Evolutionary conservation across 345 rosid species (phyloP), one percentile per base, ranked within the genome.

Genomic region (Kandelia obovata): DNA sequence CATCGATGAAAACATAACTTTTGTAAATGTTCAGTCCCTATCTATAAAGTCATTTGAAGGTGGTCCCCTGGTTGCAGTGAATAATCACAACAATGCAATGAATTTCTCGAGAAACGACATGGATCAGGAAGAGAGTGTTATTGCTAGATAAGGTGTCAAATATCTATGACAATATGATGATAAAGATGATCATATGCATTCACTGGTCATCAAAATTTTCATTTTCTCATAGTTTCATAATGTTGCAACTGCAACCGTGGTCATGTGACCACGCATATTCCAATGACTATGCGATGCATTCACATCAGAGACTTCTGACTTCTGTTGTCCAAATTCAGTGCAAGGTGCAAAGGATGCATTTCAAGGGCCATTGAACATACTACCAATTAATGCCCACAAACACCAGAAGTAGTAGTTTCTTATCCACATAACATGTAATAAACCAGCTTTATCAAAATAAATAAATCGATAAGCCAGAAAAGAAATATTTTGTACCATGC

Each of bases 1-100:
- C 64, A 65, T n/a, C 9, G 21, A 53, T 43, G 11, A 19, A 71
- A n/a, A 31, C 25, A 49, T 58, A 62, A 35, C 27, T 61, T 19
- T 28, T 32, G 26, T 43, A 7, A 61, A n/a, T 31, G 17, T 21
- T 20, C 28, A 11, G 53, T 30, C 21, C 16, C 5, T 21, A 60
- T 16, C 46, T 28, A 68, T 5, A 46, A 37, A 43, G 46, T 16
- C 20, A 1, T 31, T 23, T 15, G 25, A 16, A 43, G 66, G 53
- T 21, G 10, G 21, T 2, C 32, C 27, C 43, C 21, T 31, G 47
- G n/a, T 26, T 13, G 34, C 1, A 23, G 35, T 35, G 2, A 2
- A 27, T 6, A 26, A 20, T 15, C 2, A 7, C 17, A 8, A 35
- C 31, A 65, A 19, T 7, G 7, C 37, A 5, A 26, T 5, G 58